Evolutionary conservation across 2,329 filamentous ascomycete species (phyloP).

Genomic region (Alternaria sp.): DNA sequence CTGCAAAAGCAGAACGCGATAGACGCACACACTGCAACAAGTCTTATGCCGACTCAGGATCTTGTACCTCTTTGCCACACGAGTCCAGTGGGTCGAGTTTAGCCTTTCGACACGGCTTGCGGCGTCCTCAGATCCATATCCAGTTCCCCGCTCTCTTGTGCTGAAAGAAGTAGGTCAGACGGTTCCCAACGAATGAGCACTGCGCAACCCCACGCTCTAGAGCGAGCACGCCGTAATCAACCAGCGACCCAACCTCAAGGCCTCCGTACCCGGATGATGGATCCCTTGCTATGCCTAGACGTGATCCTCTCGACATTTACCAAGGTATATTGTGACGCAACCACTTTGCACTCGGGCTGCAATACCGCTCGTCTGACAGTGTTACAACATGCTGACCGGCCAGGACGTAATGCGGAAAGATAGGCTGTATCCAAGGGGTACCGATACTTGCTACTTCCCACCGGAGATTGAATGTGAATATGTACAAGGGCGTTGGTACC

Average conservation of each 20-base stretch:
- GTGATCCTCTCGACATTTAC: slow-evolving; percentile 26
- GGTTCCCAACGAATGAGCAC: slow-evolving; percentile 16
- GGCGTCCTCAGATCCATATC: slow-evolving; percentile 15
- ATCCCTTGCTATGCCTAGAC: slow-evolving; percentile 29
- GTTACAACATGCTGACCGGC: slow-evolving; percentile 18
- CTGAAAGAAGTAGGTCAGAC: slow-evolving; percentile 37
- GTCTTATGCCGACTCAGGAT: slow-evolving; percentile 13
- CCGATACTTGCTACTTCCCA: slow-evolving; percentile 11
- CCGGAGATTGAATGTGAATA: slow-evolving; percentile 11
- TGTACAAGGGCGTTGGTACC: slow-evolving; percentile 19
- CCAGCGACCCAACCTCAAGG: slow-evolving; percentile 31
- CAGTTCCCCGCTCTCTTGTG: slow-evolving; percentile 10
- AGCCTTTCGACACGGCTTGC: slow-evolving; percentile 32
- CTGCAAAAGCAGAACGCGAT: slow-evolving; percentile 14
- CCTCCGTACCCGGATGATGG: slow-evolving; percentile 33
- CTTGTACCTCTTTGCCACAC: slow-evolving; percentile 18
- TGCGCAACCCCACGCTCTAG: slow-evolving; percentile 12
- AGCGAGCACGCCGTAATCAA: slow-evolving; percentile 18
- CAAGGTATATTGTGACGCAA: slow-evolving; percentile 37
- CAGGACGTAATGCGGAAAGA: neutral
- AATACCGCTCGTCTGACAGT: slow-evolving; percentile 22
- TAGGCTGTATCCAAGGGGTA: slow-evolving; percentile 9
- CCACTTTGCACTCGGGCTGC: slow-evolving; percentile 16
- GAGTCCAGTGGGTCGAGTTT: slow-evolving; percentile 26
- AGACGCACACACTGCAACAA: slow-evolving; percentile 12